These are phyloP conservation scores for Isoetes taiwanensis DNA, from an alignment of 75 land plant genomes.

Conservation along the genomic window DNA sequence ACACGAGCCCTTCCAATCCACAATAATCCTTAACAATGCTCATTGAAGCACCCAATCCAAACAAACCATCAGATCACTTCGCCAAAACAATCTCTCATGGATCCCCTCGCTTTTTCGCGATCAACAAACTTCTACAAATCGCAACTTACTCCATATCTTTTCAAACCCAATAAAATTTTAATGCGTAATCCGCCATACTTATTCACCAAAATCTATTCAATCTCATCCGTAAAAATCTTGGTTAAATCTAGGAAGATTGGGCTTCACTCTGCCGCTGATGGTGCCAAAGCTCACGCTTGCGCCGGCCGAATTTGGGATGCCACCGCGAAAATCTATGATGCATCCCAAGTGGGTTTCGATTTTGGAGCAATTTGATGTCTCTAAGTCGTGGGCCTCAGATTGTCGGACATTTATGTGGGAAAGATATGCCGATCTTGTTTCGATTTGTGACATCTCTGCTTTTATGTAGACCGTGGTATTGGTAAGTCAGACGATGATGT, in stretches of 20 bases:
- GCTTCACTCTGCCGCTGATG: too few species aligned
- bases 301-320: not conserved
- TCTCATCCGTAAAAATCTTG: constrained; percentile 23
- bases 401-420: too few species aligned
- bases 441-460: too few species aligned
- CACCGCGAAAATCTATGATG: not conserved
- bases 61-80: constrained; percentile 21
- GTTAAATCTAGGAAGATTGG: not conserved
- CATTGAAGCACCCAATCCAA: not conserved
- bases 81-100: constrained; percentile 15
- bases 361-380: constrained; percentile 8
- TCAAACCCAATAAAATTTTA: too few species aligned
- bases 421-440: too few species aligned
- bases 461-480: too few species aligned
- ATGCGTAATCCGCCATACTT: constrained; percentile 17
- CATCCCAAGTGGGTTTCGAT: constrained; percentile 3
- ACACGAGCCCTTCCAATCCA: constrained; percentile 61
- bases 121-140: too few species aligned
- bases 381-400: too few species aligned
- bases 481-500: too few species aligned
- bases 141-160: too few species aligned
- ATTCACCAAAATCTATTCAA: constrained; percentile 21
- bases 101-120: too few species aligned
- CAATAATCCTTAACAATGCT: constrained; percentile 32
- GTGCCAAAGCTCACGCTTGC: constrained; percentile 2